Percentiles rank a stretch among this genome's conserved stretches.
Conservation (phyloP, 202 grass and related monocot genomes). For the Zoysia matrella region DNA sequence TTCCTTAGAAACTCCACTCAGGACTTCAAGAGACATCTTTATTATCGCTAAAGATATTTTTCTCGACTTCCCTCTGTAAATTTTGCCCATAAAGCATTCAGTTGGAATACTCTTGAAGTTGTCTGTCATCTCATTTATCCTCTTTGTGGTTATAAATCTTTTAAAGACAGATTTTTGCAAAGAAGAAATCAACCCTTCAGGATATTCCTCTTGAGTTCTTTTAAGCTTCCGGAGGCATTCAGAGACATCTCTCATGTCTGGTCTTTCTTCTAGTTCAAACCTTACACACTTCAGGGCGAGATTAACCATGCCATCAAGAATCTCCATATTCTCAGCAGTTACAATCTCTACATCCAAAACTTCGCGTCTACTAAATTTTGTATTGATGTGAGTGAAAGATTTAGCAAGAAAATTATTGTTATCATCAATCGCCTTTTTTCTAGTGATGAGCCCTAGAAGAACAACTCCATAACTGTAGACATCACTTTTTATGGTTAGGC, state of each 20-base stretch:
- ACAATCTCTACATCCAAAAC: background rate
- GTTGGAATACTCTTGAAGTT: background rate
- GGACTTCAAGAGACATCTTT: background rate
- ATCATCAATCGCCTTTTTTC: background rate
- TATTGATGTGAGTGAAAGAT: background rate
- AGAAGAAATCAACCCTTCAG: background rate
- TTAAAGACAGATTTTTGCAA: background rate
- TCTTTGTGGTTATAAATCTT: background rate
- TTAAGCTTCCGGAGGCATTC: background rate
- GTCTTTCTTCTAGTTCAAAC: conserved; percentile 3
- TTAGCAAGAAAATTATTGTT: background rate
- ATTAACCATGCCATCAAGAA: background rate
- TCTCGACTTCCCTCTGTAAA: background rate
- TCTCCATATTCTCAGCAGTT: background rate
- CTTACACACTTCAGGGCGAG: conserved; percentile 1
- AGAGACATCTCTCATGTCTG: background rate
- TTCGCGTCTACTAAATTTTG: background rate
- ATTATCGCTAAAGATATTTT: background rate
- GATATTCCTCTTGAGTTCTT: background rate
- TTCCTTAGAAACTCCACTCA: background rate
- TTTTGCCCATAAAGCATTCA: background rate
- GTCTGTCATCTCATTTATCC: background rate
- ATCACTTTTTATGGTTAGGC: background rate
- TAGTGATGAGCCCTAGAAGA: background rate
- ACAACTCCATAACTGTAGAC: background rate